Evolutionary conservation across 2,329 filamentous ascomycete species (phyloP).

Genomic region (Fusarium cyanostomum): DNA sequence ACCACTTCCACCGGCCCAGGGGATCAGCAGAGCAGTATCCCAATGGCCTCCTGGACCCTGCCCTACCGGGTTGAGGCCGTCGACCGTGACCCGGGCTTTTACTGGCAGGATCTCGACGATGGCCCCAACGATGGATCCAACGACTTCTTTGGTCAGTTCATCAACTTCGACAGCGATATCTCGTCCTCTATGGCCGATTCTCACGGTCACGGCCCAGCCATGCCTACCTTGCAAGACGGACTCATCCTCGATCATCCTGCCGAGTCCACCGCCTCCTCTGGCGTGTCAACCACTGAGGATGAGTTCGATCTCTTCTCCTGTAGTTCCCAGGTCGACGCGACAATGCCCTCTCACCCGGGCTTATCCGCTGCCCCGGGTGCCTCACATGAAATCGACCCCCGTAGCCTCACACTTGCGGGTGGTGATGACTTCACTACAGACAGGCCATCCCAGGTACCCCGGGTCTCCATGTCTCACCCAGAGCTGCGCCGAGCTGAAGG

Average conservation of each 20-base stretch:
- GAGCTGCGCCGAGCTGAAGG: slow-evolving; percentile 58
- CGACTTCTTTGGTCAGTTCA: slow-evolving; percentile 52
- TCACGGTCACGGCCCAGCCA: slow-evolving; percentile 33
- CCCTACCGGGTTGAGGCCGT: slow-evolving; percentile 48
- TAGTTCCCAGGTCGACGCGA: slow-evolving; percentile 45
- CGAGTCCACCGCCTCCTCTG: slow-evolving; percentile 48
- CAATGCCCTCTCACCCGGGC: slow-evolving; percentile 37
- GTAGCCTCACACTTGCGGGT: slow-evolving; percentile 39
- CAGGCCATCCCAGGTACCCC: slow-evolving; percentile 40
- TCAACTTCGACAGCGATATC: slow-evolving; percentile 49
- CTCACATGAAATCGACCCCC: slow-evolving; percentile 45
- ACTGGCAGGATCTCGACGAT: slow-evolving; percentile 48
- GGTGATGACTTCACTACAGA: slow-evolving; percentile 23
- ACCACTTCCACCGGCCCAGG: slow-evolving; percentile 12
- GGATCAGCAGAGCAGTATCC: slow-evolving; percentile 18
- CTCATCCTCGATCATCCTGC: slow-evolving; percentile 44
- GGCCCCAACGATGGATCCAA: slow-evolving; percentile 42
- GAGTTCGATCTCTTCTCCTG: slow-evolving; percentile 51
- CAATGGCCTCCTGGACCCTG: slow-evolving; percentile 51
- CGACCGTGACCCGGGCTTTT: slow-evolving; percentile 50
- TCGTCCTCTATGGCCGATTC: slow-evolving; percentile 34
- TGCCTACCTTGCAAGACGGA: slow-evolving; percentile 41
- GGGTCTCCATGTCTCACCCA: slow-evolving; percentile 57
- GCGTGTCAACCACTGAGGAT: slow-evolving; percentile 47
- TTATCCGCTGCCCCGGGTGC: slow-evolving; percentile 15